Base-by-base conservation (phyloP, 2,329 filamentous ascomycete species). In the Fusarium xylarioides region DNA sequence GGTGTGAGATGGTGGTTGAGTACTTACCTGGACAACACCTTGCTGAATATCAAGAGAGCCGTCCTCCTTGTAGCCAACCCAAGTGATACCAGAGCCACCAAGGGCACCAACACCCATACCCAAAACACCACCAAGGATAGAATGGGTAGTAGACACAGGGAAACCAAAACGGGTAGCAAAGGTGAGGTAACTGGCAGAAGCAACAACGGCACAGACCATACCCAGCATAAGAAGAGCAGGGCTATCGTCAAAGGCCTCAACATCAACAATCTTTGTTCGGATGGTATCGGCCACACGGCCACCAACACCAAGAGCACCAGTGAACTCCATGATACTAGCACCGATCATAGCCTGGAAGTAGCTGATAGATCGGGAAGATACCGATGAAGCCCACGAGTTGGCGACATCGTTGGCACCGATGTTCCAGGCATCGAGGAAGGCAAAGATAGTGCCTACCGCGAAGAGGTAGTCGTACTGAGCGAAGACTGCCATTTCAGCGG, bases 381-480 rank as follows among this genome's bases (percentile, higher is more conserved):
- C 92, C 72, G 89, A 91, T 38, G 90, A 92, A n/a, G 91, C 91
- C 89, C 90, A 94, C 4, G 91, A 89, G 84, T 93, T 94, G 81
- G 92, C 91, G 67, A 93, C 91, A 91, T 93, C 92, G 82, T 90
- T 78, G 70, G 67, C 80, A 85, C 89, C 89, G 72, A 90, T 91
- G 78, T 91, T 91, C 87, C 88, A 92, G 59, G 89, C 89, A 79
- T 91, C 90, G 44, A 92, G 86, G 78, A 90, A 88, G 67, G 90
- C 89, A 80, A 92, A 92, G 66, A 91, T 86, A 60, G 88, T 89
- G 81, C 88, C 89, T 60, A 91, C 86, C 75, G 88, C 90, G 73
- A 91, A 89, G 69, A 91, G 83, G 78, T 91, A 91, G 80, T 90
- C 86, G 70, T 86, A 91, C 76, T 91, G 85, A 65, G 84, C 82